These are phyloP conservation scores for Wickerhamiella azyma DNA, from an alignment of 805 yeast species.

Conservation along the genomic window DNA sequence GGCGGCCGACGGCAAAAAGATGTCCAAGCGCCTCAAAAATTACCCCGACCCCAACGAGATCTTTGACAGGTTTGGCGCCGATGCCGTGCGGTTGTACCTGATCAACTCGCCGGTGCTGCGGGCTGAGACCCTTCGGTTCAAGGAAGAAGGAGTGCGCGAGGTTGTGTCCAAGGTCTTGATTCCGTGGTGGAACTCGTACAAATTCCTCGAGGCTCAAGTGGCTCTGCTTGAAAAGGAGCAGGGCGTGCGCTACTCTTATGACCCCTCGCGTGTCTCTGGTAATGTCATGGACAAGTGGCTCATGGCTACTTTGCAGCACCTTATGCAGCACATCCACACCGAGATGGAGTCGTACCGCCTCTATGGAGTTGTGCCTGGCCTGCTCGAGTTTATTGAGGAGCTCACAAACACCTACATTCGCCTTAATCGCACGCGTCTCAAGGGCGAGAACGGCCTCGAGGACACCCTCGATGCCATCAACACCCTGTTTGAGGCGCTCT, in stretches of 20 bases:
- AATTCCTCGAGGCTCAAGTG: conserved; percentile 90
- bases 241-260: conserved; percentile 56
- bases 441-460: conserved; percentile 79
- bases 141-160: conserved; percentile 98
- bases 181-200: conserved; percentile 98
- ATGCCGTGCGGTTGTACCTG: conserved; percentile 87
- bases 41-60: conserved; percentile 88
- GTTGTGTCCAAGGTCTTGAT: conserved; percentile 88
- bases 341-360: conserved; percentile 87
- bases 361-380: conserved; percentile 90
- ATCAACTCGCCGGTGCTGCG: conserved; percentile 95
- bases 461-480: conserved; percentile 82
- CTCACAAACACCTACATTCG: conserved; percentile 98
- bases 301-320: conserved; percentile 87
- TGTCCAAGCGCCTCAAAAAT: conserved; percentile 96
- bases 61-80: conserved; percentile 87
- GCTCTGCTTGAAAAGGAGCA: conserved; percentile 68
- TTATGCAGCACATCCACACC: conserved; percentile 67
- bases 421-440: conserved; percentile 93
- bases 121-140: conserved; percentile 92
- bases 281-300: conserved; percentile 98
- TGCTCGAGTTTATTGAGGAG: conserved; percentile 78
- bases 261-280: conserved; percentile 46
- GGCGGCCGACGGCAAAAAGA: conserved; percentile 97
- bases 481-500: conserved; percentile 79